Evolutionary conservation across 352 stramenopile genomes (phyloP), one percentile per base, ranked within the genome.

Genomic region (Phytophthora nicotianae): DNA sequence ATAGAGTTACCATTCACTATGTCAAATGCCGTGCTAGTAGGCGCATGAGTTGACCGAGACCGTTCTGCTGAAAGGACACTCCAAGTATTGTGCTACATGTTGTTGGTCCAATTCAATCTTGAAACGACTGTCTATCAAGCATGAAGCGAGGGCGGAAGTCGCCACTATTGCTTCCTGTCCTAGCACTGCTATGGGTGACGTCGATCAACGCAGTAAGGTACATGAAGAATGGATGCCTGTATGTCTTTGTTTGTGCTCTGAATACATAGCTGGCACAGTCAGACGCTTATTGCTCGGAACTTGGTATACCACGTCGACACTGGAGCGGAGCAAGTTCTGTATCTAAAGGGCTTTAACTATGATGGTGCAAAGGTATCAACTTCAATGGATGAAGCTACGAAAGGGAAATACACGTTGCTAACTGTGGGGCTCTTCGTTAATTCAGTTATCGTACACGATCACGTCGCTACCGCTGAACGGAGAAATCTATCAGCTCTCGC

Each of bases 401-500:
- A 29, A 8, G 24, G 5, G 6, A 26, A 37, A 6, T 17, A 27
- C 35, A 19, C 32, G 32, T n/a, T 55, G 16, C 20, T 53, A 6
- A 38, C 24, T 35, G 29, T 35, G 8, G 9, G 29, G 29, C 5
- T 35, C 2, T 35, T n/a, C n/a, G 29, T 14, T 14, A 3, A 14
- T 13, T 33, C 21, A 96, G 79, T 68, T 97, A 24, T 74, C 66
- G 8, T 72, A 81, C 46, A 94, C 75, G 16, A 95, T 97, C 69
- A 94, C 86, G 14, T 90, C 84, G 46, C 73, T 97, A 11, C 90
- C 91, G 2, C 68, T 79, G 26, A 83, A 89, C 20, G 92, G 92
- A 14, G 68, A 79, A 58, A 68, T 98, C 27, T 96, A 93, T 62
- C 92, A 98, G 69, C 83, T 97, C 46, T 95, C 88, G 6, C 74